Evolutionary conservation across 176 grass and related monocot genomes (phyloP).

Genomic region (Bromus sterilis): DNA sequence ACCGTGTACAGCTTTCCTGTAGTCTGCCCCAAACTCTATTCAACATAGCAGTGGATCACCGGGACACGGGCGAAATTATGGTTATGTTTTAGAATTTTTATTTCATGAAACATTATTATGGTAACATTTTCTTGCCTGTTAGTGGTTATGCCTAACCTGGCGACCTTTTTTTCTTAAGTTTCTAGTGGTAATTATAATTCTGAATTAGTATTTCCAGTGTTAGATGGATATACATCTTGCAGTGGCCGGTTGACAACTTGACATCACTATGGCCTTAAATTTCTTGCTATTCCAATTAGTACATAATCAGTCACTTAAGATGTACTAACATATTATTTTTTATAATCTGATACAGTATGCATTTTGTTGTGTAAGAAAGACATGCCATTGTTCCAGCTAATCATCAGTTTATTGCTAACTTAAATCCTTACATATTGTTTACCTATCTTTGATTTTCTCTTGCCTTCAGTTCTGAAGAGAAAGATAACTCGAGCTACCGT

Average conservation of each 20-base stretch:
- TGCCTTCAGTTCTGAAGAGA: constrained; percentile 26
- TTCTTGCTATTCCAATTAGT: not conserved
- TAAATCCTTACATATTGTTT: not conserved
- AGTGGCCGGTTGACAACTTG: no score
- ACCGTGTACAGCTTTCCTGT: no score
- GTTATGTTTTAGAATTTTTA: not conserved
- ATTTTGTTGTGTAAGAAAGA: constrained; percentile 8
- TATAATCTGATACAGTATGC: not conserved
- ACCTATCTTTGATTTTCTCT: no score
- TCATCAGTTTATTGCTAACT: not conserved
- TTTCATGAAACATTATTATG: not conserved
- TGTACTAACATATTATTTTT: no score
- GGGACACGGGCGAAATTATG: not conserved
- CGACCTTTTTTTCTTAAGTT: not conserved
- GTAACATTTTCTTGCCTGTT: not conserved
- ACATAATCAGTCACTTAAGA: not conserved
- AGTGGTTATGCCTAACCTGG: not conserved
- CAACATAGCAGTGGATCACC: not conserved
- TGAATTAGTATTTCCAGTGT: not conserved
- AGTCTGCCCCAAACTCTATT: not conserved
- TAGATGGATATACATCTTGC: not conserved
- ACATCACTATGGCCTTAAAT: no score
- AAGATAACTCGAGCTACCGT: constrained; percentile 16
- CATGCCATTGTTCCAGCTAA: not conserved
- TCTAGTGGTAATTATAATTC: not conserved